Evolutionary conservation across 129 eudicot species (phyloP), one percentile per base, ranked within the genome.

Genomic region (Erigeron canadensis): DNA sequence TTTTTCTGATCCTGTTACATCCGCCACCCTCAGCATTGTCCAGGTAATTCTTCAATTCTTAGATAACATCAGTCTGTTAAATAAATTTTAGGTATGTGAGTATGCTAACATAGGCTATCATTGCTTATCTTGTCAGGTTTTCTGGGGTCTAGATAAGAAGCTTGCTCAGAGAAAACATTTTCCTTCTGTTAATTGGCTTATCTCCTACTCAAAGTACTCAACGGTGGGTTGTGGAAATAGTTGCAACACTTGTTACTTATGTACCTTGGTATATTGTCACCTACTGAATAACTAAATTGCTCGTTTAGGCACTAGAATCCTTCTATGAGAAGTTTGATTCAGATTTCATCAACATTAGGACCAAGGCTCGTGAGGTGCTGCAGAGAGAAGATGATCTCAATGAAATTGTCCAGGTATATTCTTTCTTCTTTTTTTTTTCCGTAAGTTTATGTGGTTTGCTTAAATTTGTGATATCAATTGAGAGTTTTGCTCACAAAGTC

Each of bases 81-180:
- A 5, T 12, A 17, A 48, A 48, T 15, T 47, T 11, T 28, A 44
- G 41, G 34, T 17, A 1, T 17, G 28, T 1, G 48, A 55, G 34
- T 28, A 28, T 28, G 34, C 34, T 28, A 28, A 28, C 34, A 3
- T 28, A 28, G 34, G 34, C 3, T 28, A n/a, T n/a, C n/a, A 28
- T 28, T 28, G 34, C 13, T 5, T 55, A 63, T 55, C 40, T 60
- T 76, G 70, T 61, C 87, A 95, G 99, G 99, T 95, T 50, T 95
- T 95, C 75, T 95, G 99, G 99, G 99, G 99, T 81, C 84, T 95
- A 54, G 99, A 95, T 86, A 95, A 95, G 85, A 95, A 95, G 79
- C 84, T 95, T 77, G 99, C 99, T 1, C 99, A 95, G 84, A 88
- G 99, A 82, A 95, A 95, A 70, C 99, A 95, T 83, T 95, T 95